These are phyloP conservation scores for Monosporascus sp. DNA, from an alignment of 2,329 filamentous ascomycete species.

Conservation along the genomic window DNA sequence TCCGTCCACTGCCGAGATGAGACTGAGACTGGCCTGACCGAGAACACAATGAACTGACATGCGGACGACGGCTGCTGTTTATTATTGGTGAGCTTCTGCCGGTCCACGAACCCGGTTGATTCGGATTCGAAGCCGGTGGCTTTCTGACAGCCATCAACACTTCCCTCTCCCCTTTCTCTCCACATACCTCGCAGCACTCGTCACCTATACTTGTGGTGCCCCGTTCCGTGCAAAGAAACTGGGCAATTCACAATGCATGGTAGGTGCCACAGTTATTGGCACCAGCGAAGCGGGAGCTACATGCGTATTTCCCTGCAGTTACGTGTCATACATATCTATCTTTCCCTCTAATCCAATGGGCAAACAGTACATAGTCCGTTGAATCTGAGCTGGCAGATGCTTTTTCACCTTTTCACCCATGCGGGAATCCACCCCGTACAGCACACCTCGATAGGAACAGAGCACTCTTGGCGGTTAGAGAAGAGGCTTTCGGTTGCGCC, in stretches of 20 bases:
- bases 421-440: neutral
- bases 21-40: too few species aligned
- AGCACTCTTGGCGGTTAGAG: neutral
- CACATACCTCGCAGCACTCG: neutral
- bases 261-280: neutral
- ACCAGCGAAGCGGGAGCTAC: neutral
- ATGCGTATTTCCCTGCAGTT: neutral
- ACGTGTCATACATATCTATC: neutral
- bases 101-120: too few species aligned
- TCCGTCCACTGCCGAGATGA: too few species aligned
- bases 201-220: neutral
- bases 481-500: neutral
- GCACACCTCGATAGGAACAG: neutral
- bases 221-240: neutral
- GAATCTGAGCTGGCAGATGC: neutral
- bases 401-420: neutral
- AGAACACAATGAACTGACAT: too few species aligned
- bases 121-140: neutral
- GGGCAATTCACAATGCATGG: neutral
- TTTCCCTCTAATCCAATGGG: too few species aligned
- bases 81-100: too few species aligned
- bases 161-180: neutral
- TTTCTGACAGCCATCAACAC: neutral
- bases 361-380: neutral
- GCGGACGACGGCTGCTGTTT: too few species aligned